phyloP scores from a whole-genome alignment of 2,329 filamentous ascomycete species.

The Xylariaceae sp. region DNA sequence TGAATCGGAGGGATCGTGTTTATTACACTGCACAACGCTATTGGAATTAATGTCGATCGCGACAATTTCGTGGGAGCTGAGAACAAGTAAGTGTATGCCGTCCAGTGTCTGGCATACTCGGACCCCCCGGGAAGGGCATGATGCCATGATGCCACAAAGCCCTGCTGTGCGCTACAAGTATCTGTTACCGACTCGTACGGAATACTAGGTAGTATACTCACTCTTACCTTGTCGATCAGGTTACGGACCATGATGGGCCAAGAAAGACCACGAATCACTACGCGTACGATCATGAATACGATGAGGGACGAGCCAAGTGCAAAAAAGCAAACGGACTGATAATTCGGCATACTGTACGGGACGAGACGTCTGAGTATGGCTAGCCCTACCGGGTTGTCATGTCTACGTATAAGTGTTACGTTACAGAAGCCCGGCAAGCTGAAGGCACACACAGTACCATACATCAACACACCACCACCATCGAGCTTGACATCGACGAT shows the following conservation, averaged over 20 bases:
- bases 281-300: background rate
- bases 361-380: background rate
- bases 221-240: background rate
- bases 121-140: background rate
- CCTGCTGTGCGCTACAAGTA: background rate
- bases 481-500: background rate
- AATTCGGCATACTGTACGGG: background rate
- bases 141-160: background rate
- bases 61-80: background rate
- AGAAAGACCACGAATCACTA: background rate
- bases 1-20: background rate
- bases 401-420: background rate
- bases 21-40: background rate
- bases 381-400: slow-evolving; percentile 2
- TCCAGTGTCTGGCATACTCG: background rate
- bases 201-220: too few species aligned
- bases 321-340: background rate
- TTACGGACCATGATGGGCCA: too few species aligned
- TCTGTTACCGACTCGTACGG: too few species aligned
- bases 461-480: background rate
- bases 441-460: background rate
- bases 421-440: slow-evolving; percentile 3
- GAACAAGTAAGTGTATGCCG: background rate
- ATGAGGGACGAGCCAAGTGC: background rate
- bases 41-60: background rate